Conservation (phyloP, 2,329 filamentous ascomycete genomes). For the Aspergillus amoenus region DNA sequence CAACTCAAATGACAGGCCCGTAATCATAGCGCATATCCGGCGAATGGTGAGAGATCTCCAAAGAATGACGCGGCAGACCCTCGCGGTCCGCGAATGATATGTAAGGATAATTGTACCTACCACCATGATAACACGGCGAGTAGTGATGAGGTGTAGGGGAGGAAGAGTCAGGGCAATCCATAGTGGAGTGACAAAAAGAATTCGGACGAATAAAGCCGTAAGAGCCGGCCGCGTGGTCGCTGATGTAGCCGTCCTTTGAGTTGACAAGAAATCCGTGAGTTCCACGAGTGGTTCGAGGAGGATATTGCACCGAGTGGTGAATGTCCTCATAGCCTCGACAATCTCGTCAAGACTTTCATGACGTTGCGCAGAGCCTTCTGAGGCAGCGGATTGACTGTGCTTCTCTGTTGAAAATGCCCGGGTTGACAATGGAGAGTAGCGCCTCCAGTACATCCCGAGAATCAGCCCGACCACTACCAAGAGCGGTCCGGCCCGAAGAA, state of each 20-base stretch:
- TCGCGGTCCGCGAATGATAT: slow-evolving; percentile 86
- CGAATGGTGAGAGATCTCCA: slow-evolving; percentile 84
- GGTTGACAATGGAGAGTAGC: slow-evolving; percentile 87
- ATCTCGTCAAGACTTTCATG: slow-evolving; percentile 98
- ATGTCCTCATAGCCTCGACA: slow-evolving; percentile 84
- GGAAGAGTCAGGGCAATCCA: slow-evolving; percentile 84
- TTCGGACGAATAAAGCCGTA: slow-evolving; percentile 83
- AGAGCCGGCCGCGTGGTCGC: slow-evolving; percentile 88
- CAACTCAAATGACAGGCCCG: slow-evolving; percentile 69
- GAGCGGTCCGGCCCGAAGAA: slow-evolving; percentile 79
- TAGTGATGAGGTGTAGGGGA: slow-evolving; percentile 81
- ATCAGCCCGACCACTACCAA: slow-evolving; percentile 78
- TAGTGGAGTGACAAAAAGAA: slow-evolving; percentile 81
- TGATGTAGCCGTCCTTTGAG: slow-evolving; percentile 83
- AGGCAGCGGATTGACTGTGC: slow-evolving; percentile 51
- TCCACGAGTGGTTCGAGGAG: slow-evolving; percentile 84
- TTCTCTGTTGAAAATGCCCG: slow-evolving; percentile 73
- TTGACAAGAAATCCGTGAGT: slow-evolving; percentile 90
- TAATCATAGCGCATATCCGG: slow-evolving; percentile 67
- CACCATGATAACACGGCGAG: slow-evolving; percentile 77
- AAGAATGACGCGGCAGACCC: slow-evolving; percentile 80
- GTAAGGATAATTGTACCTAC: slow-evolving; percentile 84
- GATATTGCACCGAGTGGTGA: slow-evolving; percentile 89
- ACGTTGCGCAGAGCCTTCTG: slow-evolving; percentile 70
- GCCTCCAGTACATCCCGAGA: slow-evolving; percentile 84